Percentiles rank a stretch among this genome's conserved stretches.
phyloP scores from a whole-genome alignment of 2,329 filamentous ascomycete species.

The Mycosphaerella sp. region DNA sequence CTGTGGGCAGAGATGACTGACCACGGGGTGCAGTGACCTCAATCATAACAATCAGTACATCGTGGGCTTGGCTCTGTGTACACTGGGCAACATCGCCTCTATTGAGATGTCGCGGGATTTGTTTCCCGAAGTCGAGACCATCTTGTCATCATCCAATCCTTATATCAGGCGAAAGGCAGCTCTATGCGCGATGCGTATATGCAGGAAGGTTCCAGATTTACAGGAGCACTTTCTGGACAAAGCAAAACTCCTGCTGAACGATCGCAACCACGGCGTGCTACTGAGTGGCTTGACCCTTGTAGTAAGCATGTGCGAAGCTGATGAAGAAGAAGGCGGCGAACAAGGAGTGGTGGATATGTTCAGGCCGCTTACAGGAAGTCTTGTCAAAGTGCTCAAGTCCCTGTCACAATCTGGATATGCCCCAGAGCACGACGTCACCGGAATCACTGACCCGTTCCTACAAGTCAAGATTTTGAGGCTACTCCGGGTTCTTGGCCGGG shows the following conservation, averaged over 20 bases:
- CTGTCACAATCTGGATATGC: slow-evolving; percentile 93
- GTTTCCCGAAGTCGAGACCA: slow-evolving; percentile 89
- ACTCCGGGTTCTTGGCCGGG: slow-evolving; percentile 76
- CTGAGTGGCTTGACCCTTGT: slow-evolving; percentile 88
- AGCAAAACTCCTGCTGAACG: slow-evolving; percentile 76
- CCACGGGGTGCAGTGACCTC: slow-evolving; percentile 61
- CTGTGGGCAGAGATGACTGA: neutral
- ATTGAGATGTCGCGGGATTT: slow-evolving; percentile 97
- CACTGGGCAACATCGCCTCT: slow-evolving; percentile 94
- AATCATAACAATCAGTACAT: slow-evolving; percentile 98
- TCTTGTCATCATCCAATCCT: slow-evolving; percentile 90
- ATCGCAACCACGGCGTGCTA: slow-evolving; percentile 92
- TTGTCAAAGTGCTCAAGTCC: slow-evolving; percentile 87
- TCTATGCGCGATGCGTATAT: slow-evolving; percentile 98
- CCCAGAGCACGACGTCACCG: slow-evolving; percentile 95
- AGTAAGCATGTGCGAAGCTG: slow-evolving; percentile 86
- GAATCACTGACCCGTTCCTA: slow-evolving; percentile 89
- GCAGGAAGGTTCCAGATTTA: slow-evolving; percentile 92
- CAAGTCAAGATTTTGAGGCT: slow-evolving; percentile 93
- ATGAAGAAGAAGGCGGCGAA: slow-evolving; percentile 86
- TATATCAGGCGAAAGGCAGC: slow-evolving; percentile 97
- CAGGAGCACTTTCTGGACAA: slow-evolving; percentile 98
- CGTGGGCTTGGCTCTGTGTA: slow-evolving; percentile 91
- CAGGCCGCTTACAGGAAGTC: slow-evolving; percentile 70
- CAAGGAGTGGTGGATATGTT: slow-evolving; percentile 87